These are phyloP conservation scores for Pyrenochaeta sp. DNA, from an alignment of 2,329 filamentous ascomycete species.

Conservation along the genomic window DNA sequence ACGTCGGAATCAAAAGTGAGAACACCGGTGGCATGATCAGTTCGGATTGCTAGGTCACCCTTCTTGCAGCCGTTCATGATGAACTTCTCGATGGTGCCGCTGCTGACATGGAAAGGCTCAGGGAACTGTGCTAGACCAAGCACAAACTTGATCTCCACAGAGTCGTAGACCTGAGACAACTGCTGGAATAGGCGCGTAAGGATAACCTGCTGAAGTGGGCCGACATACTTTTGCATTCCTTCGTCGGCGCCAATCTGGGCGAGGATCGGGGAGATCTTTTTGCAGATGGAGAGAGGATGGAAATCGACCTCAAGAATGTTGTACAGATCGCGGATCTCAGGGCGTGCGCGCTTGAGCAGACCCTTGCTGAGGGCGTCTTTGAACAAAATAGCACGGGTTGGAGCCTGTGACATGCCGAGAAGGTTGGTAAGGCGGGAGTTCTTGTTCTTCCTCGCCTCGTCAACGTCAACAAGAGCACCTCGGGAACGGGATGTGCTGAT, in stretches of 20 bases:
- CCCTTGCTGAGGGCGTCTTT: slow-evolving; percentile 96
- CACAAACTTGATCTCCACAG: slow-evolving; percentile 92
- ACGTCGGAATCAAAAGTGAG: slow-evolving; percentile 98
- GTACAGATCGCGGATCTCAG: slow-evolving; percentile 96
- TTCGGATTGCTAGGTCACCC: slow-evolving; percentile 93
- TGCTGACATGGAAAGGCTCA: slow-evolving; percentile 91
- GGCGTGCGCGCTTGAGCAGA: slow-evolving; percentile 87
- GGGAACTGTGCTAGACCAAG: slow-evolving; percentile 95
- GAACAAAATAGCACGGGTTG: slow-evolving; percentile 90
- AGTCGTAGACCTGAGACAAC: slow-evolving; percentile 98
- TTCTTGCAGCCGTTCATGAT: slow-evolving; percentile 99
- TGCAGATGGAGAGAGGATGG: slow-evolving; percentile 97
- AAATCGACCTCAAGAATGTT: slow-evolving; percentile 99
- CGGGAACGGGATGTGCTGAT: slow-evolving; percentile 98
- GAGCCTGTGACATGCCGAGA: slow-evolving; percentile 88
- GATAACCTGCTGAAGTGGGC: slow-evolving; percentile 97
- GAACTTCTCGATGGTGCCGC: slow-evolving; percentile 96
- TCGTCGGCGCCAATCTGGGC: slow-evolving; percentile 90
- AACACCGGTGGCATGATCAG: slow-evolving; percentile 93
- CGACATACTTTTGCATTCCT: slow-evolving; percentile 97
- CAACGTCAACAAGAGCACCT: slow-evolving; percentile 94
- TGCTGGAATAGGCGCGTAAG: slow-evolving; percentile 98
- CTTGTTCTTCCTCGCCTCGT: slow-evolving; percentile 98
- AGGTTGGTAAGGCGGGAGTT: slow-evolving; percentile 96
- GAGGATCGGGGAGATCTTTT: slow-evolving; percentile 97